These are phyloP conservation scores for Diplogelasinospora grovesii DNA, from an alignment of 495 filamentous ascomycete species.

Conservation along the genomic window DNA sequence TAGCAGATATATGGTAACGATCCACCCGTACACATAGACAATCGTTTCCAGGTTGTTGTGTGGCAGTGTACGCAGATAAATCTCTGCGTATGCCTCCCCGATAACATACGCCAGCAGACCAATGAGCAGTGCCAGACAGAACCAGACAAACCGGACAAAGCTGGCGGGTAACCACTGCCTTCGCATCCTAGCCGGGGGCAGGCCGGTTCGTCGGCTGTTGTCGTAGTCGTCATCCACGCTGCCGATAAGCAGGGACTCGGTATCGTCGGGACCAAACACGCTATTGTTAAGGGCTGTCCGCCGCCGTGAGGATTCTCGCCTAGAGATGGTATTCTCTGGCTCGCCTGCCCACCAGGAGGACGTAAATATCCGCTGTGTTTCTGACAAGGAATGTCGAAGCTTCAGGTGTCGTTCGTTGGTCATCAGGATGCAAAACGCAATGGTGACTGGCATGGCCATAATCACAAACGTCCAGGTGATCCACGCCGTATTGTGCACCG, in stretches of 20 bases:
- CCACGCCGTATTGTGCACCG: slow-evolving; percentile 55
- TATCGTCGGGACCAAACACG: slow-evolving; percentile 25
- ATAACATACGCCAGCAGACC: slow-evolving; percentile 54
- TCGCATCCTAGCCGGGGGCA: slow-evolving; percentile 31
- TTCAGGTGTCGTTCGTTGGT: slow-evolving; percentile 51
- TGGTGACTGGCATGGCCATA: slow-evolving; percentile 56
- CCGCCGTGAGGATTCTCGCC: slow-evolving; percentile 27
- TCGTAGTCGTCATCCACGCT: slow-evolving; percentile 21
- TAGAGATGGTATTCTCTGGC: slow-evolving; percentile 32
- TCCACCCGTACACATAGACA: slow-evolving; percentile 61
- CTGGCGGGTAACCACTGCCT: slow-evolving; percentile 50
- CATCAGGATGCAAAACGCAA: slow-evolving; percentile 54
- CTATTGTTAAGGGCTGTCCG: slow-evolving; percentile 17
- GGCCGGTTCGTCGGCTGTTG: slow-evolving; percentile 4
- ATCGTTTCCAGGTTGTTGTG: slow-evolving; percentile 58
- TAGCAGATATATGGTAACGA: slow-evolving; percentile 53
- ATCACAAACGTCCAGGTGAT: slow-evolving; percentile 57
- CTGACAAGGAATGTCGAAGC: slow-evolving; percentile 48
- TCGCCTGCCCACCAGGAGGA: slow-evolving; percentile 54
- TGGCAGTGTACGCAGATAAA: slow-evolving; percentile 56
- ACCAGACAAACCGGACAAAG: slow-evolving; percentile 62
- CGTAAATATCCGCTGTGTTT: slow-evolving; percentile 58
- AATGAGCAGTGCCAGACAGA: slow-evolving; percentile 53
- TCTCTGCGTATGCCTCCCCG: slow-evolving; percentile 60
- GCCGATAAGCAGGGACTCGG: slow-evolving; percentile 18